Evolutionary conservation across 2,329 filamentous ascomycete genomes (phyloP), one percentile per base, ranked within the genome.

Genomic region (Apiospora marii): DNA sequence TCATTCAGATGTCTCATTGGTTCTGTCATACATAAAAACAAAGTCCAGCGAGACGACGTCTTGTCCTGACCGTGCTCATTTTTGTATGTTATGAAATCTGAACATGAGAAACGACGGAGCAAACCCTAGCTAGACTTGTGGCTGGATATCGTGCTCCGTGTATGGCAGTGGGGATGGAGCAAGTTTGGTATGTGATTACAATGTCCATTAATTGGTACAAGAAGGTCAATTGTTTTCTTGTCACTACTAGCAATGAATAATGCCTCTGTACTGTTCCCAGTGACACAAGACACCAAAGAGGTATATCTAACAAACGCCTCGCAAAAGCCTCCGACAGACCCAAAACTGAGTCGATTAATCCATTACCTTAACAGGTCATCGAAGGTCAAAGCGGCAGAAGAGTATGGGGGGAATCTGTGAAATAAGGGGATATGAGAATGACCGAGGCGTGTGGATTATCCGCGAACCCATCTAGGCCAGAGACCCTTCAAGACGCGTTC

Each of bases 141-240:
- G 12, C 16, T 19, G 30, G n/a, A 34, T 1, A 22, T 61, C 6
- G 37, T 10, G 3, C 58, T n/a, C 34, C 7, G 22, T n/a, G 12
- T 12, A 4, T 61, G 8, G 8, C 58, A n/a, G 19, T 13, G 12
- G 14, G 19, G 10, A 12, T 41, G 7, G 30, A 14, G 16, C 34
- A 4, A 41, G 5, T 41, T 64, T 64, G 5, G 34, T 34, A 41
- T 41, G 22, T n/a, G 16, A 64, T 64, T 41, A 64, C 58, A 64
- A 64, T 14, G 34, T 41, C n/a, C 49, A 24, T 24, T 41, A 64
- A 64, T 72, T 72, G 53, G 77, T 79, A 78, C 79, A 80, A 80
- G 78, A 80, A 77, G 75, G 76, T 78, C 73, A 76, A 80, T 80
- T 75, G 68, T 76, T 75, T 78, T 78, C 77, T 79, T 80, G 79